Evolutionary conservation across 768 basidiomycete species (phyloP).

Genomic region (Collybia nuda): DNA sequence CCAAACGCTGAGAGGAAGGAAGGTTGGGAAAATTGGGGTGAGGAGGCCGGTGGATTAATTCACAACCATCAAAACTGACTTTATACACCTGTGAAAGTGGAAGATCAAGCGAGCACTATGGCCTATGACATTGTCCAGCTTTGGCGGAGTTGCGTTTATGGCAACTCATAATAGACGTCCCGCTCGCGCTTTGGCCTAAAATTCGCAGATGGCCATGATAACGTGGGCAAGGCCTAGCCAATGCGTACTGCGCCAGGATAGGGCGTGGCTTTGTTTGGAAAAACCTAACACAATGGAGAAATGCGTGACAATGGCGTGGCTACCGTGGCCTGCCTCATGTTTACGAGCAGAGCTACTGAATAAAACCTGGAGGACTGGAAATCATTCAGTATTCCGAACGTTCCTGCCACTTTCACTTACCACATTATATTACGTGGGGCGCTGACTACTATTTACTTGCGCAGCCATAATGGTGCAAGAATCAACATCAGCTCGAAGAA

Average conservation of each 20-base stretch:
- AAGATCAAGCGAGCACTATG: slow-evolving; percentile 2
- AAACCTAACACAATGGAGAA: not conserved
- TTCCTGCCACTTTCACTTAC: too few relatives aligned
- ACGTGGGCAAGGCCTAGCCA: too few relatives aligned
- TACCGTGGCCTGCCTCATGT: not conserved
- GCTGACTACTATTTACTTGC: too few relatives aligned
- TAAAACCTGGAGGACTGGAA: too few relatives aligned
- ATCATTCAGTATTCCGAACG: too few relatives aligned
- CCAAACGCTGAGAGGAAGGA: slow-evolving; percentile 5
- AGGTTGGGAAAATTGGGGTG: not conserved
- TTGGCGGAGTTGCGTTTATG: slow-evolving; percentile 1
- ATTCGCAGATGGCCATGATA: not conserved
- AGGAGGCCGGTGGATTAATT: slow-evolving; percentile 5
- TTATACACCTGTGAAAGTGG: slow-evolving; percentile 12
- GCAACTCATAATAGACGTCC: not conserved
- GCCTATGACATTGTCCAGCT: slow-evolving; percentile 10
- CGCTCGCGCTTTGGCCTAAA: not conserved
- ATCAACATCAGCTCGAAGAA: not conserved
- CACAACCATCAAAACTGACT: not conserved
- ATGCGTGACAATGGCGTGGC: slow-evolving; percentile 17
- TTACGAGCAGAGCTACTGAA: too few relatives aligned
- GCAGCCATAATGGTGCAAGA: not conserved
- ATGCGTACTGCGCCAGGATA: too few relatives aligned
- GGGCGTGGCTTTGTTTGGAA: not conserved
- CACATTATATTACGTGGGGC: too few relatives aligned